Evolutionary conservation across 78 protist species (phyloP).

Genomic region (Tieghemostelium lacteum): DNA sequence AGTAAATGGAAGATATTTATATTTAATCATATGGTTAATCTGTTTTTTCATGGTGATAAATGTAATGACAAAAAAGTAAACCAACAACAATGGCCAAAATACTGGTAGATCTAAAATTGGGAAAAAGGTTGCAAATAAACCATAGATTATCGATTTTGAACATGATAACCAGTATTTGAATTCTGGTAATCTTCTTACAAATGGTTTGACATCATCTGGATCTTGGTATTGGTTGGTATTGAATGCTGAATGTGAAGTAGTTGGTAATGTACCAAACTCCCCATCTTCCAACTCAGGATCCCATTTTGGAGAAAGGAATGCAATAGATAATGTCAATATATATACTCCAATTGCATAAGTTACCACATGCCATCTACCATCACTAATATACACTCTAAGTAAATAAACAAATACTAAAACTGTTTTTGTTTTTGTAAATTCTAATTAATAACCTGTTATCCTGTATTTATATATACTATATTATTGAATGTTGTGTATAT

Average conservation of each 20-base stretch:
- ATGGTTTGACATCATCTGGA: conserved; percentile 93
- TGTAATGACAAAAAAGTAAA: conserved; percentile 90
- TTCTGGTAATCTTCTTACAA: conserved; percentile 92
- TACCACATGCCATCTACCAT: conserved; percentile 91
- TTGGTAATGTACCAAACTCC: conserved; percentile 83
- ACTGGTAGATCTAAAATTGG: conserved; percentile 94
- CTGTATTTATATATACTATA: not conserved
- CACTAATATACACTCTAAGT: conserved; percentile 14
- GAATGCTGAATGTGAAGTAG: conserved; percentile 29
- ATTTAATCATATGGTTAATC: conserved; percentile 95
- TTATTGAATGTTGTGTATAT: not conserved
- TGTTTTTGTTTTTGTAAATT: not conserved
- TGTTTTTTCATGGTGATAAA: conserved; percentile 89
- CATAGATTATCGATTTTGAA: conserved; percentile 74
- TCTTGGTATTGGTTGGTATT: no score
- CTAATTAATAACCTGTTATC: not conserved
- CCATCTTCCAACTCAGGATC: conserved; percentile 89
- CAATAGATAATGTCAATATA: conserved; percentile 90
- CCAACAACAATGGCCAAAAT: conserved; percentile 96
- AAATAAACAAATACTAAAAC: conserved; percentile 63
- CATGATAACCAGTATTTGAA: conserved; percentile 92
- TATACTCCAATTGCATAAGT: conserved; percentile 96
- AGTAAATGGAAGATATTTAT: conserved; percentile 92
- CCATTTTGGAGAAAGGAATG: conserved; percentile 91
- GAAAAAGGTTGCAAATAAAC: conserved; percentile 79